Conservation (phyloP, 2,329 filamentous ascomycete genomes). For the Nannizzia gypsea region DNA sequence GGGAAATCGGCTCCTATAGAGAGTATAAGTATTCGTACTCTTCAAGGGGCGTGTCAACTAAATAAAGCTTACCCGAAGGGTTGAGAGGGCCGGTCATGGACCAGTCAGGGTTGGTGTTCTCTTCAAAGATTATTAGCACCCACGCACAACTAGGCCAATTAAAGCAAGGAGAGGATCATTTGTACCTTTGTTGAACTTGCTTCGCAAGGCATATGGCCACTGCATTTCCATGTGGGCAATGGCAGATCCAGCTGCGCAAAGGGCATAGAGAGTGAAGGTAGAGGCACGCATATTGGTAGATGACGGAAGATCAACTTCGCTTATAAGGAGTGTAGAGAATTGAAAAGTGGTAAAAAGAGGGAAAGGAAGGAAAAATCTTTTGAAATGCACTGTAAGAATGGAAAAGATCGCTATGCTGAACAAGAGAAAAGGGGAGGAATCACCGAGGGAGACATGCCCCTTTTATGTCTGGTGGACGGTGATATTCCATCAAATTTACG, state of each 20-base stretch:
- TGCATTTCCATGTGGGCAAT: conserved; percentile 45
- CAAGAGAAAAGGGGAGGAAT: not conserved
- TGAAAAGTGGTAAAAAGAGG: not conserved
- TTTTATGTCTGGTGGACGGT: not conserved
- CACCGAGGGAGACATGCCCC: not conserved
- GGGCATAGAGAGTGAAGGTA: conserved; percentile 7
- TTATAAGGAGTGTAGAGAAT: conserved; percentile 5
- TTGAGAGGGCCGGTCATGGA: conserved; percentile 5
- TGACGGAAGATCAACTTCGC: not conserved
- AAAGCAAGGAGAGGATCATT: not conserved
- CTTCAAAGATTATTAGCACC: not conserved
- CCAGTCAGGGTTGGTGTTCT: conserved; percentile 5
- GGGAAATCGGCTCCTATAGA: conserved; percentile 52
- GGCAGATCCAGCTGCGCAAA: conserved; percentile 12
- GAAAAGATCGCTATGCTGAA: not conserved
- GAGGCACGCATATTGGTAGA: conserved; percentile 8
- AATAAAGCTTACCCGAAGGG: not conserved
- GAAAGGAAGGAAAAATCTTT: not conserved
- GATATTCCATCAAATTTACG: not conserved
- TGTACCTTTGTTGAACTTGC: conserved; percentile 34
- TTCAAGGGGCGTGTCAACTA: not conserved
- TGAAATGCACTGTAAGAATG: not conserved
- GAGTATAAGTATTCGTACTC: not conserved
- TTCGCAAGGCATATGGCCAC: conserved; percentile 44
- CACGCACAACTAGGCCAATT: not conserved